Base-by-base conservation (phyloP, 345 rosid species). In the Populus euphratica region DNA sequence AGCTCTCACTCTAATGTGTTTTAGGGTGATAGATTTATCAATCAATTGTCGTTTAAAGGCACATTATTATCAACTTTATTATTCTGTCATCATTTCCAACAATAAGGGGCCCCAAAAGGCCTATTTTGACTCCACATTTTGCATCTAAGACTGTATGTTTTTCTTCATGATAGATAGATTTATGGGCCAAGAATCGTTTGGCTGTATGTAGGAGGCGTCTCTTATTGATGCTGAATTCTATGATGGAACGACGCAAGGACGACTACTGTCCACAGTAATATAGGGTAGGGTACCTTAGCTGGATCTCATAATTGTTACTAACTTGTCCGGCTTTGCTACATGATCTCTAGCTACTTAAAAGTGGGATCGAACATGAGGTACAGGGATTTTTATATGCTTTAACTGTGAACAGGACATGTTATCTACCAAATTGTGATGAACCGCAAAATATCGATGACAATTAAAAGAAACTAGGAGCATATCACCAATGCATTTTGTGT, bases 161-260 rank as follows among this genome's bases (percentile, higher is more conserved):
- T 79, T 69, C 80, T 79, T 76, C 73, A 61, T 29, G 44, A 38
- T 20, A 38, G 72, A 72, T 70, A 69, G 85, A 81, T 79, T 79
- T 81, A 76, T 76, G 83, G 86, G 82, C 81, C 86, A 81, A 77
- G 74, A 78, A 62, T 38, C 62, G 63, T 79, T 76, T 78, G 84
- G 83, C 77, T 33, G 70, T 65, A 73, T 50, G 50, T 31, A 18
- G 9, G 62, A 69, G 41, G 47, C 63, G 74, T 70, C 74, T 76
- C 70, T 75, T 31, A 7, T 79, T 72, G 80, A 78, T 47, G 75
- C 77, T 82, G 78, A 64, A 80, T 79, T 75, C 14, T 62, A 74
- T 69, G 82, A 68, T 68, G 76, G 84, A 74, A 80, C 70, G 17
- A n/a, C 76, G 70, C 76, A 76, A 70, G 69, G 72, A 76, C 25